Evolutionary conservation across 179 eudicot species (phyloP).

Genomic region (Sideroxylon spinosum): DNA sequence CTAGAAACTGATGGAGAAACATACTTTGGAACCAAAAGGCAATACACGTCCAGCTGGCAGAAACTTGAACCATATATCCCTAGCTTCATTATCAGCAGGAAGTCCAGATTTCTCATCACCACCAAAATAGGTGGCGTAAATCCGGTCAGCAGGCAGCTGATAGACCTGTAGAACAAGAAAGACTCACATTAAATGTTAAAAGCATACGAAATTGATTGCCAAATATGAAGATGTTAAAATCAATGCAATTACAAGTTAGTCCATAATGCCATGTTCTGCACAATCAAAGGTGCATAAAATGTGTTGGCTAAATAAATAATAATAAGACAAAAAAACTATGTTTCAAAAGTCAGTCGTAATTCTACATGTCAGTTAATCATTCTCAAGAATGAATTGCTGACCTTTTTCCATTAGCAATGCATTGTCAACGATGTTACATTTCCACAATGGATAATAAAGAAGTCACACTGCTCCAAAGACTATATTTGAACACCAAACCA

Average conservation of each 20-base stretch:
- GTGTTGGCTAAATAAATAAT: neutral
- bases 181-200: neutral
- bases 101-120: conserved; percentile 93
- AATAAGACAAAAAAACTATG: neutral
- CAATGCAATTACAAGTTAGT: neutral
- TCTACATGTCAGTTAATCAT: neutral
- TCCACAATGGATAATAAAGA: neutral
- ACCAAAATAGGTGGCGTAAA: conserved; percentile 99
- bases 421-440: neutral
- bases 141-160: conserved; percentile 56
- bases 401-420: neutral
- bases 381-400: neutral
- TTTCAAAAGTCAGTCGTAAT: neutral
- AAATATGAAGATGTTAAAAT: neutral
- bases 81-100: conserved; percentile 82
- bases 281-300: too few species aligned
- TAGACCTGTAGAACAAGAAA: conserved; percentile 49
- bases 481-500: neutral
- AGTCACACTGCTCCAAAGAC: neutral
- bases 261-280: neutral
- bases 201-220: neutral
- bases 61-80: conserved; percentile 74
- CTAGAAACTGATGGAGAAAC: conserved; percentile 8
- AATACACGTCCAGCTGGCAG: conserved; percentile 73
- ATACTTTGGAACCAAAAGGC: conserved; percentile 96